Evolutionary conservation across 164 flowering plant species (phyloP), one percentile per base, ranked within the genome.

Genomic region (Liriodendron chinense): DNA sequence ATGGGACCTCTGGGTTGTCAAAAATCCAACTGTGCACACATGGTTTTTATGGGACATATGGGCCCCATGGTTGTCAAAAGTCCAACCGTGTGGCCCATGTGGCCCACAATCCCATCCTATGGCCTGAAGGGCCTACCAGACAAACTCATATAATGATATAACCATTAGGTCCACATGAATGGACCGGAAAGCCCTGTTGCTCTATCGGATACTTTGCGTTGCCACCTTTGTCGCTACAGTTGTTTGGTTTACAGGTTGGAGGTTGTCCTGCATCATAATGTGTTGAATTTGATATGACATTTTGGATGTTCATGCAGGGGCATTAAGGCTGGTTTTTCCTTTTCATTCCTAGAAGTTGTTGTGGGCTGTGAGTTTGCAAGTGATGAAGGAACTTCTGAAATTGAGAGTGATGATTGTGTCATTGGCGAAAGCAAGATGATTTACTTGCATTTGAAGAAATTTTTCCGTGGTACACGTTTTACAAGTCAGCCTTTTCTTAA

Each of bases 401-500:
- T 56, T 76, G 26, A 75, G 21, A 34, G 20, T 69, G 79, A 66
- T 78, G 80, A 73, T 76, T 25, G 14, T 84, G 80, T 74, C 61
- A 72, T 48, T 70, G 63, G 57, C 69, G 79, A 68, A 49, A 88
- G 76, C 73, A 87, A 81, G 82, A 88, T 50, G 34, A 85, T 92
- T 68, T 87, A 88, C 83, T 78, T 96, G 82, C 98, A 96, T 85
- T 77, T 93, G 79, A 96, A 92, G 85, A 90, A 89, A 82, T 96
- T 83, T 76, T 92, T 91, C 66, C 86, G 94, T 74, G 99, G 99
- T 43, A 62, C 88, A 62, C 99, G 99, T 70, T 96, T 92, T 76
- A 86, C 98, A 18, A 81, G 24, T 78, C 77, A 23, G 68, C 84
- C 84, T 75, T 96, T 96, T 81, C 92, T 95, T 16, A 86, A 56